These are phyloP conservation scores for Cryomyces antarcticus DNA, from an alignment of 495 filamentous ascomycete species.

Conservation along the genomic window DNA sequence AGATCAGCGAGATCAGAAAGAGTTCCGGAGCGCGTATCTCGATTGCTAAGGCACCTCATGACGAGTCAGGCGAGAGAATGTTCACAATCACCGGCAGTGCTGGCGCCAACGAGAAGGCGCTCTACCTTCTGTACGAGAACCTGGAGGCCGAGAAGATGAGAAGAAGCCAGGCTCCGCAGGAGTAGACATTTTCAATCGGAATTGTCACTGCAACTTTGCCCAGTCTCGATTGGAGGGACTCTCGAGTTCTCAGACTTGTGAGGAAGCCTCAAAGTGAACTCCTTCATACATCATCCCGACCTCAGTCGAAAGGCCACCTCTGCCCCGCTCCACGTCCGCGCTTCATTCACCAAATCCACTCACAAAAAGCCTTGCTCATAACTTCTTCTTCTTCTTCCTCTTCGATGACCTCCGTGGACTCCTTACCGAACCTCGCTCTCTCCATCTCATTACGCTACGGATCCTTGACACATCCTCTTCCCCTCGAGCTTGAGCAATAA, in stretches of 20 bases:
- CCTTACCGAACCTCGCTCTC: neutral
- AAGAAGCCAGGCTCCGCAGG: conserved; percentile 59
- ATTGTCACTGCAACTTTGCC: neutral
- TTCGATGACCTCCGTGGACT: neutral
- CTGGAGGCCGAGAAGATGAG: conserved; percentile 97
- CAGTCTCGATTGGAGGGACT: neutral
- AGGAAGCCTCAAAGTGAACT: neutral
- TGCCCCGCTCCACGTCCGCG: neutral
- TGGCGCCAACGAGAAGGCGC: conserved; percentile 77
- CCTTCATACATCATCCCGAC: neutral
- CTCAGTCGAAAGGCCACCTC: neutral
- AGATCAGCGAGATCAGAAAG: conserved; percentile 96
- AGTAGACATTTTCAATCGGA: conserved; percentile 20
- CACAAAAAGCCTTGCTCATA: neutral
- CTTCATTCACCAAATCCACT: neutral
- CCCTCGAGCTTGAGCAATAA: neutral
- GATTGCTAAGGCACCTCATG: conserved; percentile 93
- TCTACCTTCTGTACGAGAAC: conserved; percentile 96
- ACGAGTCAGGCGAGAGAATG: conserved; percentile 96
- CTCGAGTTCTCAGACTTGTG: neutral
- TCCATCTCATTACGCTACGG: neutral
- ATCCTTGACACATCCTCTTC: neutral
- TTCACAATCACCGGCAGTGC: conserved; percentile 96
- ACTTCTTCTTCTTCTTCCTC: neutral
- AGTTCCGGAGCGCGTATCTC: conserved; percentile 91